Evolutionary conservation across 805 yeast species (phyloP).

Genomic region (Komagataella mondaviorum): DNA sequence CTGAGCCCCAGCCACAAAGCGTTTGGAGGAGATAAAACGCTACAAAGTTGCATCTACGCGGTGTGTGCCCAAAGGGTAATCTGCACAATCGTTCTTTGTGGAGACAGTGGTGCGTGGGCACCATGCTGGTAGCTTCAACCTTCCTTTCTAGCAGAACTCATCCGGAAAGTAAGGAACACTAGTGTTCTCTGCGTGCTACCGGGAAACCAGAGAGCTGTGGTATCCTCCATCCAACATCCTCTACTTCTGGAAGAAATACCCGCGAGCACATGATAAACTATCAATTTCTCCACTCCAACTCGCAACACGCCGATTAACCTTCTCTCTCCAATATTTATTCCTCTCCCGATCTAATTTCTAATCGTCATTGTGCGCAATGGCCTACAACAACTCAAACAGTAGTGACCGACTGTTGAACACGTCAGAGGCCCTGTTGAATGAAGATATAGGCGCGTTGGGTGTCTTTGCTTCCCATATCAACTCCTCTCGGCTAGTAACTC

Average conservation of each 20-base stretch:
- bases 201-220: no score
- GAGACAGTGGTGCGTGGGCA: no score
- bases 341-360: background rate
- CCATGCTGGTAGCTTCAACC: no score
- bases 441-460: constrained; percentile 3
- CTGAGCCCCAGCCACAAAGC: no score
- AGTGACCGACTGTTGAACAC: background rate
- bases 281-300: background rate
- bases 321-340: background rate
- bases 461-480: constrained; percentile 2
- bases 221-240: background rate
- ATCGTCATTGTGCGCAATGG: background rate
- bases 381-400: background rate
- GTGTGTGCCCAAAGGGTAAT: no score
- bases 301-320: background rate
- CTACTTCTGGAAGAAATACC: background rate
- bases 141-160: no score
- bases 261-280: background rate
- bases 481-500: background rate
- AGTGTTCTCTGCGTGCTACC: no score
- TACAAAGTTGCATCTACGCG: no score
- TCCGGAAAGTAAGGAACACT: no score
- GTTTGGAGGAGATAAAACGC: no score
- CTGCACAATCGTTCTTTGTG: no score
- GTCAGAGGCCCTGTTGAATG: background rate